Evolutionary conservation across 768 basidiomycete species (phyloP).

Genomic region (Termitomyces sp.): DNA sequence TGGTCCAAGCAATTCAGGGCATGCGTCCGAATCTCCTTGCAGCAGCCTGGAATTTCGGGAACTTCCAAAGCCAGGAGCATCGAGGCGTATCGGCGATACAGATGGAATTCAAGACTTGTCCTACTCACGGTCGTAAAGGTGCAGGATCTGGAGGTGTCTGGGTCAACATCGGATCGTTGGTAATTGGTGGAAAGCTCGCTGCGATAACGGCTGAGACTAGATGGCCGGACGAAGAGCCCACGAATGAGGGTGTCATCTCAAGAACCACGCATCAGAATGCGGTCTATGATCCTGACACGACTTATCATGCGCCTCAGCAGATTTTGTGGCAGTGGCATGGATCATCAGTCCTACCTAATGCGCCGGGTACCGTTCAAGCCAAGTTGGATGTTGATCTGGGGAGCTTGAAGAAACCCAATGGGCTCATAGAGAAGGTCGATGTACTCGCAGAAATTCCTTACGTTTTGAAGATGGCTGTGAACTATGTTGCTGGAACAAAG

Average conservation of each 20-base stretch:
- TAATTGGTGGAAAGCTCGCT: conserved; percentile 73
- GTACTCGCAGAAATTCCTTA: conserved; percentile 85
- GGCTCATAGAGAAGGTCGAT: conserved; percentile 90
- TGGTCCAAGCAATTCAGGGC: conserved; percentile 95
- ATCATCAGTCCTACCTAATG: conserved; percentile 50
- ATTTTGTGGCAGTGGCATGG: conserved; percentile 78
- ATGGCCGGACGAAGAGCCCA: conserved; percentile 57
- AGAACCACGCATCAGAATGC: conserved; percentile 60
- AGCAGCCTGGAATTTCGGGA: conserved; percentile 89
- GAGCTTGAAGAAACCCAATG: conserved; percentile 50
- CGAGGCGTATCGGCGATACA: conserved; percentile 81
- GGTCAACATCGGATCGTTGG: conserved; percentile 83
- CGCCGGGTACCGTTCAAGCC: conserved; percentile 51
- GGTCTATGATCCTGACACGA: conserved; percentile 70
- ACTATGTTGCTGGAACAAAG: conserved; percentile 89
- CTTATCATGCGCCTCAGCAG: conserved; percentile 68
- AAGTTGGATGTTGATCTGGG: conserved; percentile 57
- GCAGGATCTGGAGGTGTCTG: conserved; percentile 77
- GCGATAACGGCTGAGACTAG: conserved; percentile 76
- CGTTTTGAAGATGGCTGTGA: conserved; percentile 87
- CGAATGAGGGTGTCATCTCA: conserved; percentile 48
- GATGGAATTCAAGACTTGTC: conserved; percentile 93
- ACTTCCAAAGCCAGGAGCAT: conserved; percentile 76
- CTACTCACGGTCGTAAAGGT: conserved; percentile 74
- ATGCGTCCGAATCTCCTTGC: conserved; percentile 96